Percentiles rank a stretch among this genome's conserved stretches.
Conservation (phyloP, 306 rosid species). For the Clitoria ternatea region DNA sequence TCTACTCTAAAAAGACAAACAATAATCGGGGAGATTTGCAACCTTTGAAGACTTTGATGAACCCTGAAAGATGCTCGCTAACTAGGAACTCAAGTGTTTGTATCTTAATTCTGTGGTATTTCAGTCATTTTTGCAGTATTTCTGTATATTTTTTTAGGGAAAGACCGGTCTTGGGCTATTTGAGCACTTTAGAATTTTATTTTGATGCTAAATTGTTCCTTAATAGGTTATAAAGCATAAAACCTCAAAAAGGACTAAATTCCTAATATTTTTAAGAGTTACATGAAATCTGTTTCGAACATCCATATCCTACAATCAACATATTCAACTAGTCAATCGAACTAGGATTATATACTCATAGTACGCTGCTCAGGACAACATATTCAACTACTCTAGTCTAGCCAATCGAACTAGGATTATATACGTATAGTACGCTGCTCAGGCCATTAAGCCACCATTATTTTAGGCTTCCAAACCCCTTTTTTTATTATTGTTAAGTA, state of each 20-base stretch:
- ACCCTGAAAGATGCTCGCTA: not conserved
- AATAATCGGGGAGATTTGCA: not conserved
- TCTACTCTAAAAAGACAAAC: not conserved
- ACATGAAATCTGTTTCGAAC: not conserved
- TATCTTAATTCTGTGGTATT: not conserved
- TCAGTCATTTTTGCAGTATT: not conserved
- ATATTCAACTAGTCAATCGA: not conserved
- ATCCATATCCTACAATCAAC: not conserved
- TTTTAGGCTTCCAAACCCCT: too few relatives aligned
- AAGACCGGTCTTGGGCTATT: not conserved
- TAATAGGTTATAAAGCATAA: not conserved
- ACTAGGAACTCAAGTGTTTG: not conserved
- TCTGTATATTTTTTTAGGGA: not conserved
- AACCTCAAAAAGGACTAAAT: not conserved
- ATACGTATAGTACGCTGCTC: too few relatives aligned
- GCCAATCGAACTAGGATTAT: too few relatives aligned
- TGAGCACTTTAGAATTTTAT: not conserved
- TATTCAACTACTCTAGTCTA: too few relatives aligned
- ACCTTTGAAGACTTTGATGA: not conserved
- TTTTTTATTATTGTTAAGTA: too few relatives aligned
- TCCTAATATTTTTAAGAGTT: not conserved
- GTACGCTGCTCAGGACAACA: too few relatives aligned
- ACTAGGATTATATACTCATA: not conserved
- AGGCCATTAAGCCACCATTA: too few relatives aligned
- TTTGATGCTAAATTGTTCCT: not conserved